Percentiles rank a stretch among this genome's conserved stretches.
phyloP scores from a whole-genome alignment of 2,329 filamentous ascomycete species.

The Cladosporium colombiae region DNA sequence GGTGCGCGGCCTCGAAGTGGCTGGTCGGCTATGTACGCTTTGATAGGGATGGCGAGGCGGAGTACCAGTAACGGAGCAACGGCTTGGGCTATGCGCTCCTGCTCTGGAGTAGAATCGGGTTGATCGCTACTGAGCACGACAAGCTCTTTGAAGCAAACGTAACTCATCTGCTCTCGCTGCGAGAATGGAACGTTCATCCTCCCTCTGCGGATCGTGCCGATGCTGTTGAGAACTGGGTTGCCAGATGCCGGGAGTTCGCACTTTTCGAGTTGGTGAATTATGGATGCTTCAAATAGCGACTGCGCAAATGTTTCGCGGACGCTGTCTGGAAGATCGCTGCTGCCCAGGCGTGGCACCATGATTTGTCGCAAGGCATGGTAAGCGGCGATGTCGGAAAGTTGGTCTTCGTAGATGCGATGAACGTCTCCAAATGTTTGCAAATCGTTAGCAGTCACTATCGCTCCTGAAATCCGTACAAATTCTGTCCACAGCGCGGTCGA shows the following conservation, averaged over 20 bases:
- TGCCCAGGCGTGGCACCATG: conserved; percentile 73
- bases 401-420: conserved; percentile 61
- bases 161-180: conserved; percentile 70
- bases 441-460: conserved; percentile 42
- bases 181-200: conserved; percentile 69
- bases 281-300: conserved; percentile 77
- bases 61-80: conserved; percentile 80
- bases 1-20: conserved; percentile 87
- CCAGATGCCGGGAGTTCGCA: conserved; percentile 57
- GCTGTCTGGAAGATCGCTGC: conserved; percentile 63
- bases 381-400: conserved; percentile 76
- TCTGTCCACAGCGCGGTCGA: conserved; percentile 64
- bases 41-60: conserved; percentile 76
- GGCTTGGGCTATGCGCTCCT: conserved; percentile 69
- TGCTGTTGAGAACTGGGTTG: conserved; percentile 57
- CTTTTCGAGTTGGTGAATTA: conserved; percentile 71
- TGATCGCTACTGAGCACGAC: conserved; percentile 37
- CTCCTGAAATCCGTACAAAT: conserved; percentile 39
- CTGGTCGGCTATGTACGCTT: conserved; percentile 86
- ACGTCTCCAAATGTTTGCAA: conserved; percentile 33
- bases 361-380: conserved; percentile 70
- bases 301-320: conserved; percentile 70
- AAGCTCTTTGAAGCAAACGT: conserved; percentile 78
- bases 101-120: conserved; percentile 38
- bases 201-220: conserved; percentile 69